Evolutionary conservation across 179 eudicot genomes (phyloP).

Genomic region (Silene coronaria): DNA sequence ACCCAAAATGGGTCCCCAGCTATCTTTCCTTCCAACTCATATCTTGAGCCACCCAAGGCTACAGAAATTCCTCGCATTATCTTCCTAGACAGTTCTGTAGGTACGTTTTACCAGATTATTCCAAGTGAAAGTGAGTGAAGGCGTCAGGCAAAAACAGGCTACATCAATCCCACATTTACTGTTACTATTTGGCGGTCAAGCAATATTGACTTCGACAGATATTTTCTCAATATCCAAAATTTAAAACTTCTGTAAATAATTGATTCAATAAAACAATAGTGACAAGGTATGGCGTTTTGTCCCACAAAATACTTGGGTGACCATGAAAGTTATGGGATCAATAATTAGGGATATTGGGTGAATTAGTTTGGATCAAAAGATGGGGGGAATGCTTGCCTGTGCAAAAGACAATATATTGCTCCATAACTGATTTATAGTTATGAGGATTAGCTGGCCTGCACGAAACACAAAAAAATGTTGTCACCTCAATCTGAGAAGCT

Average conservation of each 20-base stretch:
- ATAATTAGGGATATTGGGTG: too few relatives aligned
- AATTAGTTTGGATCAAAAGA: neutral
- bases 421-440: conserved; percentile 60
- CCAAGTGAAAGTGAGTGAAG: neutral
- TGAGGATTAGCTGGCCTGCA: conserved; percentile 80
- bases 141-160: neutral
- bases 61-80: conserved; percentile 84
- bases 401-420: conserved; percentile 62
- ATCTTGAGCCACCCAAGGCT: conserved; percentile 60
- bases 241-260: neutral
- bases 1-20: conserved; percentile 97
- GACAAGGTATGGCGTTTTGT: neutral
- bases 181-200: neutral
- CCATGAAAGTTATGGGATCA: too few relatives aligned
- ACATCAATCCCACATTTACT: neutral
- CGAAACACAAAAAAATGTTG: conserved; percentile 8
- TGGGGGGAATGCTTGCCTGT: conserved; percentile 43
- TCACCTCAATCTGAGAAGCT: neutral
- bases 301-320: too few relatives aligned
- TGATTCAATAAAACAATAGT: too few relatives aligned
- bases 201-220: neutral
- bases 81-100: conserved; percentile 74
- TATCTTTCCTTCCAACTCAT: conserved; percentile 58
- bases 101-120: conserved; percentile 6
- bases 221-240: too few relatives aligned